Base-by-base conservation (phyloP, 371 early-diverging fungal genomes). In the Rhizomucor pusillus region DNA sequence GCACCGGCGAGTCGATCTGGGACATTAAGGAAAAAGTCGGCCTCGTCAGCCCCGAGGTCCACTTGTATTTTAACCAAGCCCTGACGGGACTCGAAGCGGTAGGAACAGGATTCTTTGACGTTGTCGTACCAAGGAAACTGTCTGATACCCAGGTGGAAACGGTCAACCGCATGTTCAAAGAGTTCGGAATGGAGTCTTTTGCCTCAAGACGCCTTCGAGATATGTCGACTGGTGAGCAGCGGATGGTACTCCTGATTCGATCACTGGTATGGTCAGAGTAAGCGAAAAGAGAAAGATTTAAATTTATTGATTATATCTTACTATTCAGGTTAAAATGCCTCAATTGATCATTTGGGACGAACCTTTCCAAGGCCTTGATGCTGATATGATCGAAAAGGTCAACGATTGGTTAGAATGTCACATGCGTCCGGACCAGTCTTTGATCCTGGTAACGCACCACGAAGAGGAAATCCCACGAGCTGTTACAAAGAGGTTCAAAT, bases 391-490 rank as follows among this genome's bases (percentile, higher is more conserved):
- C 50, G 47, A 54, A 13, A 57, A 59, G 7, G 69, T 75, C 16
- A 77, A 79, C 47, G 25, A n/a, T 9, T 81, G 77, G 78, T 43
- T 84, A 52, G 77, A 79, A 43, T 54, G 62, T 11, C 71, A 73
- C 51, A 69, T 82, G 69, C 50, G 63, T 11, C 50, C 62, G 1
- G 65, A 75, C 25, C 82, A 81, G 50, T 75, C 80, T 2, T 51
- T 84, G 44, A 75, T 84, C 35, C 66, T 84, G 63, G 85, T 84
- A 14, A 78, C 81, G n/a, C 85, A 84, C 54, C 79, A 80, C 57
- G 75, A 77, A 58, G 79, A 82, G 54, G 85, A 84, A 59, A 71
- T 84, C 22, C 82, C 82, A 3, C 59, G 59, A 18, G 56, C 71
- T 4, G 66, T 77, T 1, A 72, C 59, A 10, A 65, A 66, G 25